A percentile compares a stretch with the other conserved stretches of the same genome.
phyloP scores from a whole-genome alignment of 208 protist species.

The Tetramitus jugosus region DNA sequence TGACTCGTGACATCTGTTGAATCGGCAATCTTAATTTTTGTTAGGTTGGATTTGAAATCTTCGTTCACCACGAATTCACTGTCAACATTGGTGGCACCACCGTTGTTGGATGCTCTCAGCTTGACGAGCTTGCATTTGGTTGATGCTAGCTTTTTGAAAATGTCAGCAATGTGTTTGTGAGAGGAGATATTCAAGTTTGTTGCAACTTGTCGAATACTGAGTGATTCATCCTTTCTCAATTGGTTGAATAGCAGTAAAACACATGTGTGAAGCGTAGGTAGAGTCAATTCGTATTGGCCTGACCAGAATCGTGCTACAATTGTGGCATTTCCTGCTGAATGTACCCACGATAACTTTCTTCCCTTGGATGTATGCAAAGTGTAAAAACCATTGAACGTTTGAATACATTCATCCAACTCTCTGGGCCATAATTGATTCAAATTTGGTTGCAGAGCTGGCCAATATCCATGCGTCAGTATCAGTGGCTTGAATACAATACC shows the following conservation, averaged over 20 bases:
- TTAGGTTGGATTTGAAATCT: constrained; percentile 39
- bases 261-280: constrained; percentile 55
- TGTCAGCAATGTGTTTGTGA: no score
- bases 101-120: neutral
- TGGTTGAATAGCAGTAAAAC: constrained; percentile 64
- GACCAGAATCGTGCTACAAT: neutral
- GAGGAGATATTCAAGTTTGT: no score
- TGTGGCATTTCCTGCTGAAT: constrained; percentile 37
- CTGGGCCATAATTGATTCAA: constrained; percentile 39
- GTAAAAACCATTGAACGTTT: constrained; percentile 62
- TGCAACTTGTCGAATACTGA: no score
- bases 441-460: constrained; percentile 52
- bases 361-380: constrained; percentile 53
- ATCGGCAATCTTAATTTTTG: constrained; percentile 43
- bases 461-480: constrained; percentile 66
- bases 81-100: neutral
- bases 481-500: constrained; percentile 57
- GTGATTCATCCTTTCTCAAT: no score
- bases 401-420: no score
- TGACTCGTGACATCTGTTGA: constrained; percentile 42
- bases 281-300: constrained; percentile 46
- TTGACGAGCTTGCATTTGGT: no score
- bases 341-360: constrained; percentile 53
- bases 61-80: neutral
- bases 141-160: no score